phyloP scores from a whole-genome alignment of 495 filamentous ascomycete species.

The Penicillium desertorum region DNA sequence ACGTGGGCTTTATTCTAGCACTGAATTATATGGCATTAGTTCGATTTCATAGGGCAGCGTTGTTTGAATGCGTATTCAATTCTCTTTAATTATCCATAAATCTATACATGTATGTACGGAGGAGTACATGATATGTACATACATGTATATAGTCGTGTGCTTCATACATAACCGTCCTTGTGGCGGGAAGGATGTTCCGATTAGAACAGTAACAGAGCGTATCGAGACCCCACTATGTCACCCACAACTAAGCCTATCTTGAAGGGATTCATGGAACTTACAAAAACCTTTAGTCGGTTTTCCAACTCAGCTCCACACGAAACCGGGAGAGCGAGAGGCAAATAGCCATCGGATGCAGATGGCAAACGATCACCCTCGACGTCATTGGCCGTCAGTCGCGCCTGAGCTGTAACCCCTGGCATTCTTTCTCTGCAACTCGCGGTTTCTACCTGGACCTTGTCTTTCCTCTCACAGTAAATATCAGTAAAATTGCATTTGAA shows the following conservation, averaged over 20 bases:
- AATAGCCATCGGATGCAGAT: neutral
- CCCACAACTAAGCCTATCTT: too few relatives aligned
- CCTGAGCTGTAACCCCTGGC: conserved; percentile 12
- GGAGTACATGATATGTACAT: too few relatives aligned
- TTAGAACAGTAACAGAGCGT: neutral
- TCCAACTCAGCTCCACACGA: neutral
- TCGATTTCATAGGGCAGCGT: neutral
- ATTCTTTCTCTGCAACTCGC: conserved; percentile 2
- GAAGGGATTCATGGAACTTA: neutral
- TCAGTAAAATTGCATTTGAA: neutral
- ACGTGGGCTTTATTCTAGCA: neutral
- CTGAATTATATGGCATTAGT: neutral
- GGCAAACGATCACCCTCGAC: conserved; percentile 29
- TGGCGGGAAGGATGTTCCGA: neutral
- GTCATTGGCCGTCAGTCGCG: conserved; percentile 32
- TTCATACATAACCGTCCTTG: too few relatives aligned
- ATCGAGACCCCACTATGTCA: neutral
- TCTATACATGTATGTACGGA: too few relatives aligned
- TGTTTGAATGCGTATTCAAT: too few relatives aligned
- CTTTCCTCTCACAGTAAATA: neutral
- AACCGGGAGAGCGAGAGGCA: neutral
- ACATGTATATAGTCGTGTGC: too few relatives aligned
- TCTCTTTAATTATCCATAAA: too few relatives aligned
- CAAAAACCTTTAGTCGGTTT: neutral
- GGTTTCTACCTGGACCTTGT: neutral